These are phyloP conservation scores for Rhododendron williamsianum DNA, from an alignment of 148 eudicot species.

Conservation along the genomic window DNA sequence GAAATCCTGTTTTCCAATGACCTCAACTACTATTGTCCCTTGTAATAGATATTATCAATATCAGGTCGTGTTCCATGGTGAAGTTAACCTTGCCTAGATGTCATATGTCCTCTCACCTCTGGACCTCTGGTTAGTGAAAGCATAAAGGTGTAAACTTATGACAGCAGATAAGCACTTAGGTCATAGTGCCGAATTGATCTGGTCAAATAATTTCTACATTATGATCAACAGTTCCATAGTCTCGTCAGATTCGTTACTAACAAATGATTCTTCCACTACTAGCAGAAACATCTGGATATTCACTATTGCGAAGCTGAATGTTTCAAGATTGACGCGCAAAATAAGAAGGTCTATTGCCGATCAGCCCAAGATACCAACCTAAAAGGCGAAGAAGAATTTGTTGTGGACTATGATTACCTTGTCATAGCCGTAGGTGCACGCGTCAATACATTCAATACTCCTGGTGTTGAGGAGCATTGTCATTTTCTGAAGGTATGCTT, in stretches of 20 bases:
- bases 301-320: conserved; percentile 31
- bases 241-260: background rate
- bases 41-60: background rate
- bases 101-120: background rate
- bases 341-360: conserved; percentile 31
- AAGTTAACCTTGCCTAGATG: background rate
- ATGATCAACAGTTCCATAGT: background rate
- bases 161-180: background rate
- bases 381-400: conserved; percentile 20
- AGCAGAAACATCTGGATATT: conserved; percentile 26
- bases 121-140: background rate
- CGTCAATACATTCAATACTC: conserved; percentile 36
- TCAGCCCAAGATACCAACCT: conserved; percentile 21
- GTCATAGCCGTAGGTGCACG: conserved; percentile 38
- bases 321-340: conserved; percentile 27
- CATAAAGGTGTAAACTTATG: background rate
- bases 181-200: background rate
- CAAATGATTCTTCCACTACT: background rate
- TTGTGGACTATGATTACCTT: conserved; percentile 35
- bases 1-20: background rate
- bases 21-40: background rate
- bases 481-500: conserved; percentile 30
- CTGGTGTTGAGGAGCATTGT: conserved; percentile 36
- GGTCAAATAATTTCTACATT: background rate
- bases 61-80: background rate